Conservation (phyloP, 768 basidiomycete genomes). For the Termitomyces sp. region DNA sequence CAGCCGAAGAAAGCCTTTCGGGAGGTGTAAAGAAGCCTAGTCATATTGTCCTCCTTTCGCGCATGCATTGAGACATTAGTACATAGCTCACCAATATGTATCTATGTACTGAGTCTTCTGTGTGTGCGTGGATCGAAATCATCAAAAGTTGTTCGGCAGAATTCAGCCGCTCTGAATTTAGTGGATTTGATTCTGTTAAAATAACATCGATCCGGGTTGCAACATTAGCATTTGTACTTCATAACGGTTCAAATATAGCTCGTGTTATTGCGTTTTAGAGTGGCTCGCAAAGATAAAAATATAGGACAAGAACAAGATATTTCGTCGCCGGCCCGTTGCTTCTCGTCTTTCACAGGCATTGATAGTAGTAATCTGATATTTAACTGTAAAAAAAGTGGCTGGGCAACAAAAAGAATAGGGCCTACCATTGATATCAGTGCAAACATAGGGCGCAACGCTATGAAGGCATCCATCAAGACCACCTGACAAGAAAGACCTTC, state of each 20-base stretch:
- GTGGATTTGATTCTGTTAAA: no score
- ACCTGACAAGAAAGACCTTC: background rate
- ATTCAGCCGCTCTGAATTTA: no score
- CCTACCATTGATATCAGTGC: constrained; percentile 29
- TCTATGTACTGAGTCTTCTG: no score
- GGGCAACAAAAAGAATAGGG: background rate
- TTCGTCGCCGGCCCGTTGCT: background rate
- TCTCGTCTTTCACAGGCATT: constrained; percentile 22
- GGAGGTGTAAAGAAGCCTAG: no score
- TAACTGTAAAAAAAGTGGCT: background rate
- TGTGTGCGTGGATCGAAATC: no score
- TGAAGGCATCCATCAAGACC: background rate
- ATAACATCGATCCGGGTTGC: no score
- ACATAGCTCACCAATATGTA: no score
- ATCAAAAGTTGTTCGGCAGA: no score
- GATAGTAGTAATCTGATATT: constrained; percentile 30
- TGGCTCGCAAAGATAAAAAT: background rate
- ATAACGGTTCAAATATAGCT: background rate
- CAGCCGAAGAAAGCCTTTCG: no score
- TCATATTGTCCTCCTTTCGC: no score
- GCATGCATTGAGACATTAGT: no score
- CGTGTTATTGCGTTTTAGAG: background rate
- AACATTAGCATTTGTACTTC: background rate
- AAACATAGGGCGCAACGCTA: constrained; percentile 32
- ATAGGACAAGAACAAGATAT: background rate